Evolutionary conservation across 164 flowering plant genomes (phyloP), one percentile per base, ranked within the genome.

Genomic region (Macadamia integrifolia): DNA sequence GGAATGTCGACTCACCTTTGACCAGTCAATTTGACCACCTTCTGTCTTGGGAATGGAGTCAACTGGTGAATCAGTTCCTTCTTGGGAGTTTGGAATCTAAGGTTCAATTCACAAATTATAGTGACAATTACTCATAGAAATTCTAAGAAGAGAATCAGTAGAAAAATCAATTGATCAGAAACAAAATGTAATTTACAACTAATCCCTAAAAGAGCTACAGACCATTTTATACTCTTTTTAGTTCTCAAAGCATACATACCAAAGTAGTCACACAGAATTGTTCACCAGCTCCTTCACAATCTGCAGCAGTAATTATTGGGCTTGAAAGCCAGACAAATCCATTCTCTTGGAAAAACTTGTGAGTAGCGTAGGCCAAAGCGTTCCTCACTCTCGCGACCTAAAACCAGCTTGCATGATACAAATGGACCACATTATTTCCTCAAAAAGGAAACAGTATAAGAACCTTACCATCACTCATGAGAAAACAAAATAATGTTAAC

Each of bases 281-380:
- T 83, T 92, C 99, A 56, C 98, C 98, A 46, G 98, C 98, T 75
- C 99, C 99, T 85, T 95, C 99, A 83, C 99, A 95, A 76, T 95
- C 99, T 63, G 98, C 88, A 70, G 93, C 96, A 69, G 99, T 92
- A 69, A 95, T 88, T 29, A 95, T 91, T 31, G 99, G 98, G 75
- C 93, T 95, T 56, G 98, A 88, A 74, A 95, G 67, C 99, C 98
- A 95, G 55, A 91, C 83, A 80, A 92, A 92, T 2, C 98, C 99
- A 83, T 91, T 89, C 74, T 91, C 97, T 78, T 95, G 94, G 61
- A 92, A 95, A 68, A 91, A 95, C 75, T 84, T 86, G 81, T 95
- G 99, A 11, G 98, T 95, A 32, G 98, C 96, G 80, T 82, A 88
- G 56, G 97, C 89, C 85, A 92, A 82, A 75, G 96, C 89, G 81